Percentiles rank a stretch among this genome's conserved stretches.
Evolutionary conservation across 2,329 filamentous ascomycete genomes (phyloP).

Genomic region (Penicillium sp.): DNA sequence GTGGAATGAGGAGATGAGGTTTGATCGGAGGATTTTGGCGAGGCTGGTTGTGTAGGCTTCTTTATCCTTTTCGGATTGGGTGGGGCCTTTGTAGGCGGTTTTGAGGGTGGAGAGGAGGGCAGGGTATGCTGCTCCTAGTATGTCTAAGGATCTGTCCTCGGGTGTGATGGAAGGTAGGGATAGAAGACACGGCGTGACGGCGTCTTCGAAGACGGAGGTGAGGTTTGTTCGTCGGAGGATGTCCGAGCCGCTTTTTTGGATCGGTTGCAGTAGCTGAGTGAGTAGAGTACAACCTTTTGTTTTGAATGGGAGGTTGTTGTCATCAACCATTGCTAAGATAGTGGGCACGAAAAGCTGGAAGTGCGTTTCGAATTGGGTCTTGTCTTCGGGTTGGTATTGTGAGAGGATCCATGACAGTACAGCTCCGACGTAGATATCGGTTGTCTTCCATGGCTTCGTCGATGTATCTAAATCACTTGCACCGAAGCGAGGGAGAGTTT

Average conservation of each 20-base stretch:
- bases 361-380: constrained; percentile 40
- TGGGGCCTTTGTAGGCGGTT: constrained; percentile 42
- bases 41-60: constrained; percentile 27
- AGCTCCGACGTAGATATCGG: constrained; percentile 37
- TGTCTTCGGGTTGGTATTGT: constrained; percentile 36
- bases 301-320: constrained; percentile 40
- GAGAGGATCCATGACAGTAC: constrained; percentile 38
- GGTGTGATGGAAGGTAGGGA: constrained; percentile 76
- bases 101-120: constrained; percentile 61
- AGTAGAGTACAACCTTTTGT: constrained; percentile 42
- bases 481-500: constrained; percentile 40
- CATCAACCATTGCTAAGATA: constrained; percentile 47
- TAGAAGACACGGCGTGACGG: constrained; percentile 63
- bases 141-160: constrained; percentile 63
- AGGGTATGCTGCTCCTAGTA: constrained; percentile 67
- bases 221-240: constrained; percentile 47
- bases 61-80: constrained; percentile 24
- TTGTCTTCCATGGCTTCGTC: constrained; percentile 42
- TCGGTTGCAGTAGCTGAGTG: constrained; percentile 34
- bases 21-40: constrained; percentile 33
- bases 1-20: constrained; percentile 41
- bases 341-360: constrained; percentile 48
- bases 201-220: constrained; percentile 48
- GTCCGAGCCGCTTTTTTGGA: constrained; percentile 38
- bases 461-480: constrained; percentile 36